Base-by-base conservation (phyloP, 2,329 filamentous ascomycete species). In the Monilinia fructigena region DNA sequence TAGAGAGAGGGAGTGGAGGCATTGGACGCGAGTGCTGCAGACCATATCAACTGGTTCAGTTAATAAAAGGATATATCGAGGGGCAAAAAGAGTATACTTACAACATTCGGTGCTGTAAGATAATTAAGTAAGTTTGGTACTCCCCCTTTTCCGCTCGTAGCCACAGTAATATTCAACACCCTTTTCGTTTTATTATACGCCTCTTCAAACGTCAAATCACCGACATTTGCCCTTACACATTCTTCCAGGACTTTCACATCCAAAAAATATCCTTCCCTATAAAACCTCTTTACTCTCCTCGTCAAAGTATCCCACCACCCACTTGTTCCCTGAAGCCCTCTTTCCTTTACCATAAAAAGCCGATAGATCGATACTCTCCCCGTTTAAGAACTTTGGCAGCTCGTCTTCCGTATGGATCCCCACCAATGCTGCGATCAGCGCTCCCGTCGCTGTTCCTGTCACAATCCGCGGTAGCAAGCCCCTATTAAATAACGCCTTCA, bases 181-280 rank as follows among this genome's bases (percentile, higher is more conserved):
- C 92, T 83, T 75, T 95, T 95, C 50, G 92, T 97, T 68, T 87
- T 86, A 62, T 88, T 85, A 74, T 93, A 97, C 0, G 94, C 94
- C 79, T 97, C 94, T 77, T 96, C 92, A 74, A 98, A 98, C 0
- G 93, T 97, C 69, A 96, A 76, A 73, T 97, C 90, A 12, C 93
- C 93, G 18, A 97, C 88, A 71, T 97, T 96, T 18, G 89, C 87
- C 66, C 89, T 85, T 18, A 97, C 89, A 71, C 92, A 94, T 67
- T 93, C 86, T 75, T 96, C 92, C 55, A 98, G 79, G 12, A 96
- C 89, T 52, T 84, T 86, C 4, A 92, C 86, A 76, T 97, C 93
- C 40, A 96, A 83, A 67, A 97, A 90, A 74, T 96, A 92, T 0
- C 93, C 93, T 71, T 93, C 89, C 50, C 82, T 82, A 60, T 88